Evolutionary conservation across 768 basidiomycete species (phyloP), one percentile per base, ranked within the genome.

Genomic region (Sporobolomyces phaffii): DNA sequence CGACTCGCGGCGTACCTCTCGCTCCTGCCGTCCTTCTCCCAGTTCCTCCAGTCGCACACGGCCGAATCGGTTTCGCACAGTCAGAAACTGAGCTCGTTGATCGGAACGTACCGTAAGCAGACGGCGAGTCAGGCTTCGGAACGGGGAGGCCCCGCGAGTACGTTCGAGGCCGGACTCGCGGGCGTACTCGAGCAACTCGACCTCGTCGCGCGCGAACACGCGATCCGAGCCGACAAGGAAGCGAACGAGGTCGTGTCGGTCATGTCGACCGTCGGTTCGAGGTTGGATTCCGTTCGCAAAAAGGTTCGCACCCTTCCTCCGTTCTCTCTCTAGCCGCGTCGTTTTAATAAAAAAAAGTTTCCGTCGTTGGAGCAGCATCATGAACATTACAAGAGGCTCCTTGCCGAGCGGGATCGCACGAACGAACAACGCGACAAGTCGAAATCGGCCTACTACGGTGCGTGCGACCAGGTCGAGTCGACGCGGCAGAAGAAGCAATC

Each of bases 201-300:
- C 26, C 22, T 67, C 18, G n/a, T 36, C 34, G 62, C 38, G 3
- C 29, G 70, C 22, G 65, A 64, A 41, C 8, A 24, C 18, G 54
- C 50, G 7, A 43, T 29, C 3, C 13, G 49, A 2, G 65, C 59
- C 2, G 62, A 63, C 9, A 17, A 18, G 31, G 15, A 61, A 15
- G 24, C 4, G 29, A n/a, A n/a, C 6, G 36, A 60, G 45, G 70
- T 72, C 4, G 47, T 29, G 1, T 9, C 20, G 1, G 8, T 26
- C 20, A 13, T 59, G 45, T 59, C 38, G 22, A 33, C 57, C 28
- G 60, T 65, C 10, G 74, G 68, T 14, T 54, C 14, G 2, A 51
- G 70, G 59, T 48, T 75, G 18, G 73, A 72, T 36, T 43, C 22
- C 10, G 62, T 72, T 1, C 28, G 52, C 34, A 68, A 68, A 36